A percentile compares a stretch with the other conserved stretches of the same genome.
Conservation (phyloP, 139 green algal genomes). For the Chlorokybus atmophyticus region DNA sequence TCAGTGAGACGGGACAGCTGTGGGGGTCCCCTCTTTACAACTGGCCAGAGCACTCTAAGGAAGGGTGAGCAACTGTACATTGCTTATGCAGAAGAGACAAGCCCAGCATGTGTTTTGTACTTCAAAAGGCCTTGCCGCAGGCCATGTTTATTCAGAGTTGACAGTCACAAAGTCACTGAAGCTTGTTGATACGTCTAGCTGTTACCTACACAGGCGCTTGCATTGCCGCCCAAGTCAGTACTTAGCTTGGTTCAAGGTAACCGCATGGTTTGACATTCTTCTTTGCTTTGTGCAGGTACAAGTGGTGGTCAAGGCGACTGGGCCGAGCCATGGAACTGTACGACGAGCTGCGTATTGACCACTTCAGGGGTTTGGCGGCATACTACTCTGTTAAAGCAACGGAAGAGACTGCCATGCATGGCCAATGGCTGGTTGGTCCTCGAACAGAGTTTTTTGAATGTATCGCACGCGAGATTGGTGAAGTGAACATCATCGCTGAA, state of each 20-base stretch:
- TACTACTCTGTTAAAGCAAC: constrained; percentile 81
- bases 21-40: constrained; percentile 94
- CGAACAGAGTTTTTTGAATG: constrained; percentile 59
- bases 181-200: too few relatives aligned
- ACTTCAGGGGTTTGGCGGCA: constrained; percentile 77
- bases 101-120: too few relatives aligned
- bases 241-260: too few relatives aligned
- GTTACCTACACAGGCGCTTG: too few relatives aligned
- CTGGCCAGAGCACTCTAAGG: constrained; percentile 55
- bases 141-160: too few relatives aligned
- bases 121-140: too few relatives aligned
- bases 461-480: constrained; percentile 29
- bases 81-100: too few relatives aligned
- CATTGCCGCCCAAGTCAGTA: too few relatives aligned
- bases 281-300: too few relatives aligned
- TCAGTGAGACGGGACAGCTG: constrained; percentile 85
- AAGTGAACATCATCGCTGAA: constrained; percentile 62
- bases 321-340: constrained; percentile 70
- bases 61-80: too few relatives aligned
- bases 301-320: constrained; percentile 78
- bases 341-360: constrained; percentile 91
- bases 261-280: too few relatives aligned
- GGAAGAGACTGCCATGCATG: constrained; percentile 54
- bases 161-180: too few relatives aligned
- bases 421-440: constrained; percentile 60